Conservation (phyloP, 2,329 filamentous ascomycete genomes). For the Neofusicoccum laricinum region DNA sequence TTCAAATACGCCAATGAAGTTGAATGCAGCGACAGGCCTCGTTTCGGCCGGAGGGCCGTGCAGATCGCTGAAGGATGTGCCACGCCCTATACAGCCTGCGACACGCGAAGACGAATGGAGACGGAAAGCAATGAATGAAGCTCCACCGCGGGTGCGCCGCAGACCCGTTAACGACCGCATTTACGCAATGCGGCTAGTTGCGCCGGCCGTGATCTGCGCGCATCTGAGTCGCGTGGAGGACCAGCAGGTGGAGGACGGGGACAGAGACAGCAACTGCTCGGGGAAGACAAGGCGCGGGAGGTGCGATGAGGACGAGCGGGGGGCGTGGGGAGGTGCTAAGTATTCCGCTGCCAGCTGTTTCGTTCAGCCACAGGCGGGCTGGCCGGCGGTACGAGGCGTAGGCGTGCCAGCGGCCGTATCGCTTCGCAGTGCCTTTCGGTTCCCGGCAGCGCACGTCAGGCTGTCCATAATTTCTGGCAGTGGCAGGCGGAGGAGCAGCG, state of each 20-base stretch:
- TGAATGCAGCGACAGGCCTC: not conserved
- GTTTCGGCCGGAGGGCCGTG: not conserved
- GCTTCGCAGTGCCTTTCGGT: not conserved
- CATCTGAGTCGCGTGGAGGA: not conserved
- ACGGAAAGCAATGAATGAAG: conserved; percentile 2
- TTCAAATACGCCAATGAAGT: not conserved
- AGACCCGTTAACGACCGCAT: not conserved
- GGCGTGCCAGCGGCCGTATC: conserved; percentile 2
- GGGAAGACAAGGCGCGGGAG: not conserved
- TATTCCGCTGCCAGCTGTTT: not conserved
- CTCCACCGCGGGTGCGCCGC: conserved; percentile 9
- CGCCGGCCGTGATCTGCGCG: not conserved
- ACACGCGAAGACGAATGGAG: conserved; percentile 1
- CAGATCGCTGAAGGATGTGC: not conserved
- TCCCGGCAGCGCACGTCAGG: conserved; percentile 5
- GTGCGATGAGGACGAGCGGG: not conserved
- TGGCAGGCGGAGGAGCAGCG: not conserved
- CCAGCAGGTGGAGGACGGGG: not conserved
- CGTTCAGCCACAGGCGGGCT: conserved; percentile 3
- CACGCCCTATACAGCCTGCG: conserved; percentile 4
- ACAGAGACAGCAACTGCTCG: not conserved
- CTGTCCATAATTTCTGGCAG: conserved; percentile 10
- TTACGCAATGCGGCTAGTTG: conserved; percentile 8
- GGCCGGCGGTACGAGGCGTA: conserved; percentile 3
- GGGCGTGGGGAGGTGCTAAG: not conserved